phyloP scores from a whole-genome alignment of 176 grass and related monocot species.

The Triticum dicoccoides region DNA sequence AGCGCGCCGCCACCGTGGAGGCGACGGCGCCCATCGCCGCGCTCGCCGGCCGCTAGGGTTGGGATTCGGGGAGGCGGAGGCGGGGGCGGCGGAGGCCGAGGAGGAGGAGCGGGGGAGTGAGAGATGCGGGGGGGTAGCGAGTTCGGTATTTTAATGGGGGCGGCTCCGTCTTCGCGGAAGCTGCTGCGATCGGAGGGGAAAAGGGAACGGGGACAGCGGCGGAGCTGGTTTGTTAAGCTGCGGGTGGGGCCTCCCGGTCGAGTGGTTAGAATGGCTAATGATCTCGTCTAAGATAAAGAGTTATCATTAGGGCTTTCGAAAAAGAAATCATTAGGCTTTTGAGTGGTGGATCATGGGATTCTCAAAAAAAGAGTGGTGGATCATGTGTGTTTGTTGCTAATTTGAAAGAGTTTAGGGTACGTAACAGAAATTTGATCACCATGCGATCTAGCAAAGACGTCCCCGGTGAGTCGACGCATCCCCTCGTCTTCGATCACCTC shows the following conservation, averaged over 20 bases:
- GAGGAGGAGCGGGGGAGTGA: background rate
- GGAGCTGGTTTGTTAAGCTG: background rate
- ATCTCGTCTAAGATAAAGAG: background rate
- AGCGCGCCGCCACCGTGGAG: constrained; percentile 76
- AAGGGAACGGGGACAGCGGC: background rate
- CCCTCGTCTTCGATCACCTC: no score
- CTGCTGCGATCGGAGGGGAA: constrained; percentile 37
- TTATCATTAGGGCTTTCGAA: no score
- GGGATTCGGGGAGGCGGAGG: background rate
- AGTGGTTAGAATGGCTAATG: background rate
- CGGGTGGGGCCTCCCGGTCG: background rate
- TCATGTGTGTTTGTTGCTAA: background rate
- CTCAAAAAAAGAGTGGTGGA: background rate
- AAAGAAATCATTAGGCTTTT: background rate
- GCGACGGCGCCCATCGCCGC: constrained; percentile 68
- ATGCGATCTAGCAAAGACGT: background rate
- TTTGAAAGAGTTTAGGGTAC: background rate
- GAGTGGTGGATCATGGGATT: background rate
- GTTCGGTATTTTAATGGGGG: constrained; percentile 37
- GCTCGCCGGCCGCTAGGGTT: background rate
- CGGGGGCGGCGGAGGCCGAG: background rate
- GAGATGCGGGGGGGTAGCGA: background rate
- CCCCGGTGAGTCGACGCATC: no score
- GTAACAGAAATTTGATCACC: background rate
- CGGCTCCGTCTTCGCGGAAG: constrained; percentile 34